These are phyloP conservation scores for Tuber calosporum DNA, from an alignment of 495 filamentous ascomycete genomes.

Conservation along the genomic window DNA sequence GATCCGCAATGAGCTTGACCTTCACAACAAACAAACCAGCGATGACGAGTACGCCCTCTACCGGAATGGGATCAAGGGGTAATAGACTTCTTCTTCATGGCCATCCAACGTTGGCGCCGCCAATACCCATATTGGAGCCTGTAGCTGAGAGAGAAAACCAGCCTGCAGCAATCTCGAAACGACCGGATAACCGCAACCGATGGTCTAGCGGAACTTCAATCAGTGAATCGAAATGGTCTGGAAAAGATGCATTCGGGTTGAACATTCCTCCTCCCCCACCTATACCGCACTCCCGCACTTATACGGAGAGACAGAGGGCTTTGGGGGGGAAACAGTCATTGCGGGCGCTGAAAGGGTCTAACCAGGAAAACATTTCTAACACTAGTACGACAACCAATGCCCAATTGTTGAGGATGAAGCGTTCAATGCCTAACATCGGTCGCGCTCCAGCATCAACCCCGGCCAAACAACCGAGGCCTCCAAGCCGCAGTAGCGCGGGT, in stretches of 20 bases:
- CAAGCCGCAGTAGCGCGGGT: constrained; percentile 36
- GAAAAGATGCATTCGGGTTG: constrained; percentile 38
- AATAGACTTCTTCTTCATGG: constrained; percentile 45
- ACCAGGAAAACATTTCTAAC: constrained; percentile 42
- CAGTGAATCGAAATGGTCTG: constrained; percentile 32
- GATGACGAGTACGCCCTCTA: constrained; percentile 46
- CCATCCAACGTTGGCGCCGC: constrained; percentile 57
- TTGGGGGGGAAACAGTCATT: constrained; percentile 53
- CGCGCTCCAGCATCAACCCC: constrained; percentile 43
- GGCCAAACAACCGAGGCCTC: constrained; percentile 40
- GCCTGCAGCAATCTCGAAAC: constrained; percentile 45
- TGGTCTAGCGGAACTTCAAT: constrained; percentile 31
- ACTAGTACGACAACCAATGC: constrained; percentile 56
- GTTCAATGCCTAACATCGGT: constrained; percentile 74
- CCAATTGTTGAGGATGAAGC: constrained; percentile 72
- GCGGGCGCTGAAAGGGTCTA: constrained; percentile 50
- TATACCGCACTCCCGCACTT: constrained; percentile 49
- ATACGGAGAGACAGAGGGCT: constrained; percentile 51
- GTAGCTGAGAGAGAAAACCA: constrained; percentile 83
- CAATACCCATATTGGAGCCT: constrained; percentile 74
- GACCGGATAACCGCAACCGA: constrained; percentile 28
- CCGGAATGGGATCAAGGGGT: constrained; percentile 18
- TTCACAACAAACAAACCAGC: constrained; percentile 60
- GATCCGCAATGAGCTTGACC: constrained; percentile 75
- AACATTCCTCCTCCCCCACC: constrained; percentile 56